Evolutionary conservation across 805 yeast genomes (phyloP).

Genomic region (Yamadazyma phyllophila): DNA sequence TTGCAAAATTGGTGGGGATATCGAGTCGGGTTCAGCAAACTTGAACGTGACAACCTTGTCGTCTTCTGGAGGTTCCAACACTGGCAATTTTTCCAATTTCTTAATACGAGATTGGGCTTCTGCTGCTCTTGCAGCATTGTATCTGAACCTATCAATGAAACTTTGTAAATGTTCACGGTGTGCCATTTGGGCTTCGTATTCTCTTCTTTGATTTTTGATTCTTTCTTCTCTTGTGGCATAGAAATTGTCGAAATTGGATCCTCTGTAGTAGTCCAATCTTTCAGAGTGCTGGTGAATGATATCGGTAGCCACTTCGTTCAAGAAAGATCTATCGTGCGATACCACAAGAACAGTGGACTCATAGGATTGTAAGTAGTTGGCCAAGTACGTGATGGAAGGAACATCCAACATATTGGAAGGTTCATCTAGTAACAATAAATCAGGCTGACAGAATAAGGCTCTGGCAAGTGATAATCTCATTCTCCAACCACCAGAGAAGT

Average conservation of each 20-base stretch:
- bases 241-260: conserved; percentile 90
- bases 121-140: conserved; percentile 95
- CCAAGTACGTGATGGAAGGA: conserved; percentile 92
- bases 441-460: conserved; percentile 97
- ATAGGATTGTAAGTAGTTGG: conserved; percentile 84
- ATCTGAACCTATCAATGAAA: conserved; percentile 93
- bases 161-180: conserved; percentile 89
- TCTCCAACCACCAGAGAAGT: conserved; percentile 99
- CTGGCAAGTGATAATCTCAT: conserved; percentile 98
- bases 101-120: conserved; percentile 99
- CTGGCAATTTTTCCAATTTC: conserved; percentile 90
- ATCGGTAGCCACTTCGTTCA: conserved; percentile 98
- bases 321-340: conserved; percentile 95
- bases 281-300: conserved; percentile 97
- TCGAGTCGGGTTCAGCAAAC: conserved; percentile 91
- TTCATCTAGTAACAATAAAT: conserved; percentile 88
- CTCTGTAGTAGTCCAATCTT: conserved; percentile 92
- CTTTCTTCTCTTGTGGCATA: conserved; percentile 94
- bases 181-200: conserved; percentile 97
- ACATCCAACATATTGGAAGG: conserved; percentile 99
- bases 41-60: conserved; percentile 81
- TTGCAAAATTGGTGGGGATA: conserved; percentile 92
- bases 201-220: conserved; percentile 86
- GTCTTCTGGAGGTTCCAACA: conserved; percentile 91
- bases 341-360: conserved; percentile 93